Conservation (phyloP, 1,284 basidiomycete genomes). For the Irpex lacteus region DNA sequence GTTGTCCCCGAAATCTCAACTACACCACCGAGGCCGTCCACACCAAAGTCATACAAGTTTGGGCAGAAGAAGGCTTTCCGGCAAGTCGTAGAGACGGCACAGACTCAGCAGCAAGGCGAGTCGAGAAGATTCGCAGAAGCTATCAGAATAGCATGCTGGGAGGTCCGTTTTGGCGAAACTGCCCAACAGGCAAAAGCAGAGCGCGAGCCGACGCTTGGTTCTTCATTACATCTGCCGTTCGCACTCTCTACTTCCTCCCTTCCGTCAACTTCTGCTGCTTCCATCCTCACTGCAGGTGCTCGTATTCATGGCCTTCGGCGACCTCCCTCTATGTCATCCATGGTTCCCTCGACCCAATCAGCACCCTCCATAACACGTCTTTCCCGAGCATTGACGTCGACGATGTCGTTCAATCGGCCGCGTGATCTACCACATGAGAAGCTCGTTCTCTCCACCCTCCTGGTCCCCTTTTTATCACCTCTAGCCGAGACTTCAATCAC, state of each 20-base stretch:
- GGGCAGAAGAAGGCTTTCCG: slow-evolving; percentile 51
- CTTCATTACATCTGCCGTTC: slow-evolving; percentile 48
- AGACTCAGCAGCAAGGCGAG: slow-evolving; percentile 37
- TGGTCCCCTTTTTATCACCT: slow-evolving; percentile 50
- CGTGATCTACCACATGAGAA: slow-evolving; percentile 50
- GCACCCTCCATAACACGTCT: slow-evolving; percentile 37
- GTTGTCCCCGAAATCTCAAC: slow-evolving; percentile 24
- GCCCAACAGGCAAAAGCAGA: slow-evolving; percentile 30
- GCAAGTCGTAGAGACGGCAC: slow-evolving; percentile 58
- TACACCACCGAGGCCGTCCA: slow-evolving; percentile 29
- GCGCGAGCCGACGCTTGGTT: slow-evolving; percentile 31
- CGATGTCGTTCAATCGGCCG: slow-evolving; percentile 24
- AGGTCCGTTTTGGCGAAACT: slow-evolving; percentile 37
- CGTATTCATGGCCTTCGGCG: slow-evolving; percentile 34
- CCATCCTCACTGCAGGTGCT: slow-evolving; percentile 22
- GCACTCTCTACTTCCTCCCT: slow-evolving; percentile 40
- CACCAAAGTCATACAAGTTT: slow-evolving; percentile 54
- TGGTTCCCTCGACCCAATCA: slow-evolving; percentile 23
- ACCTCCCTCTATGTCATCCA: slow-evolving; percentile 38
- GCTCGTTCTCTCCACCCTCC: slow-evolving; percentile 54
- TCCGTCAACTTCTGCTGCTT: slow-evolving; percentile 23
- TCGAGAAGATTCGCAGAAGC: slow-evolving; percentile 46
- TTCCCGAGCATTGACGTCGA: slow-evolving; percentile 29
- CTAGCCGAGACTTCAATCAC: slow-evolving; percentile 34
- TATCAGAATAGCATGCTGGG: slow-evolving; percentile 49